These are phyloP conservation scores for Fusarium zealandicum DNA, from an alignment of 2,329 filamentous ascomycete genomes.

Conservation along the genomic window DNA sequence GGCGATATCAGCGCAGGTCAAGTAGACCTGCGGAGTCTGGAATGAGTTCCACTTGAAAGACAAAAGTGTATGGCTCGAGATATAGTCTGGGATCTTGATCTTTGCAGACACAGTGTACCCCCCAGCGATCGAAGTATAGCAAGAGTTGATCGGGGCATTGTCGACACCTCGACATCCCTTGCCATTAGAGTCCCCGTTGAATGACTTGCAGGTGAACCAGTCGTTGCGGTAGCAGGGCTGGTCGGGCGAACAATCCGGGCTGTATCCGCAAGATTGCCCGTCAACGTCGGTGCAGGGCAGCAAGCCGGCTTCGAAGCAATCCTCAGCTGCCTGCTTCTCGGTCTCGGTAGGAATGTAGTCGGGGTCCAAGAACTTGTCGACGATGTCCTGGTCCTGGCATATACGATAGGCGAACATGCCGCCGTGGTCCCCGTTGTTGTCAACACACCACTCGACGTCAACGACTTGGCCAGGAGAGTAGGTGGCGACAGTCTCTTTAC, in stretches of 20 bases:
- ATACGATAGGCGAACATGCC: slow-evolving; percentile 64
- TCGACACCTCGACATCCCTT: slow-evolving; percentile 57
- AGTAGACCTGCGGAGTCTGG: slow-evolving; percentile 61
- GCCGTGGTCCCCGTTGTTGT: slow-evolving; percentile 63
- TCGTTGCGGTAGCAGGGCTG: slow-evolving; percentile 58
- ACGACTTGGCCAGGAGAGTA: slow-evolving; percentile 56
- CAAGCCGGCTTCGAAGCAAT: slow-evolving; percentile 58
- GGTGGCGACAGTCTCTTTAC: slow-evolving; percentile 50
- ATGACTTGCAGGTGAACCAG: slow-evolving; percentile 62
- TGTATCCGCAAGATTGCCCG: slow-evolving; percentile 58
- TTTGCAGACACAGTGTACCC: slow-evolving; percentile 62
- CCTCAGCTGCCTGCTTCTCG: slow-evolving; percentile 62
- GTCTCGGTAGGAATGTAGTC: slow-evolving; percentile 56
- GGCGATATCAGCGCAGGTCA: slow-evolving; percentile 61
- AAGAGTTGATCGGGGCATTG: slow-evolving; percentile 51
- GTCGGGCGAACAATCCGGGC: slow-evolving; percentile 53
- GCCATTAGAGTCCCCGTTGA: slow-evolving; percentile 42
- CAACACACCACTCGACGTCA: slow-evolving; percentile 63
- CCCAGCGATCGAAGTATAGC: slow-evolving; percentile 59
- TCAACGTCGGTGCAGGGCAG: slow-evolving; percentile 58
- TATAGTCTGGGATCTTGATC: slow-evolving; percentile 57
- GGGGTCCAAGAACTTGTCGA: slow-evolving; percentile 58
- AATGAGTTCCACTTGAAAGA: slow-evolving; percentile 63
- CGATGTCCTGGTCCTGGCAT: slow-evolving; percentile 58
- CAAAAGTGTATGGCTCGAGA: slow-evolving; percentile 58